Conservation (phyloP, 2,329 filamentous ascomycete genomes). For the Alternaria ethzedia region DNA sequence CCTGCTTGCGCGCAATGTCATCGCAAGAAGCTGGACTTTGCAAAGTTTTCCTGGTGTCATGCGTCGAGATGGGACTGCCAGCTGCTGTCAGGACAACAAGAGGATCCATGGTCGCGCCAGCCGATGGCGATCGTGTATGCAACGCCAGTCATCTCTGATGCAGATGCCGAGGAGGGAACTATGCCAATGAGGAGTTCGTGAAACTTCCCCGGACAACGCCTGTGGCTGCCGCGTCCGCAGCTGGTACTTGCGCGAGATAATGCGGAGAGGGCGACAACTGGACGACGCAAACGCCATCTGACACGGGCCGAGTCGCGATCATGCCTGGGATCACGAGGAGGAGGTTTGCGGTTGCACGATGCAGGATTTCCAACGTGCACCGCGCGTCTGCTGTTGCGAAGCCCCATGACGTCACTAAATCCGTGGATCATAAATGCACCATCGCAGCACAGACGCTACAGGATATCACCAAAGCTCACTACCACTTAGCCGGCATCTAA, state of each 20-base stretch:
- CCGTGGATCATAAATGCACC: conserved; percentile 11
- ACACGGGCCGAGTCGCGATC: neutral
- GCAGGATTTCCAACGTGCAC: conserved; percentile 7
- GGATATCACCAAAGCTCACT: conserved; percentile 4
- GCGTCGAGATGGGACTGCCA: neutral
- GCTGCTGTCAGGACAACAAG: neutral
- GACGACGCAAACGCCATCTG: neutral
- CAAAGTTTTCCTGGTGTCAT: neutral
- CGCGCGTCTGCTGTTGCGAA: conserved; percentile 3
- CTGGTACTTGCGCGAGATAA: neutral
- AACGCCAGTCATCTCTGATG: neutral
- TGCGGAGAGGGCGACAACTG: neutral
- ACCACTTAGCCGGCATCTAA: conserved; percentile 5
- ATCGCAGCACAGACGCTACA: conserved; percentile 1
- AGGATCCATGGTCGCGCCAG: neutral
- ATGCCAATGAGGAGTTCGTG: neutral
- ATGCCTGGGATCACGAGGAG: neutral
- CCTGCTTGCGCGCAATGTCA: neutral
- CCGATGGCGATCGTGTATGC: neutral
- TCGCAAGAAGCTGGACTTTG: neutral
- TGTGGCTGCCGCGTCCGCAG: neutral
- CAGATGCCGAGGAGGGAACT: neutral
- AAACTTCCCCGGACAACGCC: neutral
- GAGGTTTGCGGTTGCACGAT: neutral
- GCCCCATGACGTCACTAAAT: conserved; percentile 16